These are phyloP conservation scores for Zygotorulaspora florentina DNA, from an alignment of 805 yeast species.

Conservation along the genomic window DNA sequence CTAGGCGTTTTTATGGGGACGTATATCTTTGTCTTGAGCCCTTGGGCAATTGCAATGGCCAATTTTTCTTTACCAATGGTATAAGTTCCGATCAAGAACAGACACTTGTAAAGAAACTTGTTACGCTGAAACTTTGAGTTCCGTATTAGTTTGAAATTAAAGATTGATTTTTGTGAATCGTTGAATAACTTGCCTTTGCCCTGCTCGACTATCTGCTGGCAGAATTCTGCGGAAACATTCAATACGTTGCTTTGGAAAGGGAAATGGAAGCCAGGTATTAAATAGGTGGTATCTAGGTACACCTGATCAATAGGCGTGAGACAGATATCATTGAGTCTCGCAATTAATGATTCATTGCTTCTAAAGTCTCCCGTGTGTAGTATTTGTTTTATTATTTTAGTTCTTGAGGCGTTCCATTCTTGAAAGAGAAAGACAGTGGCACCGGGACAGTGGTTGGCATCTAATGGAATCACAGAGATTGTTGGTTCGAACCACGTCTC, in stretches of 20 bases:
- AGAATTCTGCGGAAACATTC: conserved; percentile 51
- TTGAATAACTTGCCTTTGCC: conserved; percentile 22
- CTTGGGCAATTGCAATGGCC: conserved; percentile 61
- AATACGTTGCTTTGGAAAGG: conserved; percentile 75
- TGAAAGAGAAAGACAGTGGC: conserved; percentile 77
- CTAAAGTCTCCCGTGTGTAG: conserved; percentile 95
- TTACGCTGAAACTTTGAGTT: conserved; percentile 12
- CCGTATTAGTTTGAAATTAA: conserved; percentile 31
- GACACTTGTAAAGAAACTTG: conserved; percentile 11
- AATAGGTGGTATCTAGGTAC: conserved; percentile 88
- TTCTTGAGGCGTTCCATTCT: conserved; percentile 21
- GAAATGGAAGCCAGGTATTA: conserved; percentile 68
- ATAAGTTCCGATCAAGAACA: conserved; percentile 71
- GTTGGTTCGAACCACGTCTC: conserved; percentile 40
- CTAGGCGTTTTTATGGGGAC: conserved; percentile 32
- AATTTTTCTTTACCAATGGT: conserved; percentile 89
- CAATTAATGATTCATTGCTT: conserved; percentile 51
- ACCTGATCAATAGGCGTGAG: conserved; percentile 47
- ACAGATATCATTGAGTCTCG: conserved; percentile 33
- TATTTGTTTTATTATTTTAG: conserved; percentile 15
- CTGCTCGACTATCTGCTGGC: conserved; percentile 37
- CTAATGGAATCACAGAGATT: conserved; percentile 56
- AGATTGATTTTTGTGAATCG: conserved; percentile 33
- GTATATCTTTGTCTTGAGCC: conserved; percentile 51
- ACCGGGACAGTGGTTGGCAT: conserved; percentile 98